A percentile compares a stretch with the other conserved stretches of the same genome.
Evolutionary conservation across 139 green algal genomes (phyloP).

Genomic region (Nannochloris sp.): DNA sequence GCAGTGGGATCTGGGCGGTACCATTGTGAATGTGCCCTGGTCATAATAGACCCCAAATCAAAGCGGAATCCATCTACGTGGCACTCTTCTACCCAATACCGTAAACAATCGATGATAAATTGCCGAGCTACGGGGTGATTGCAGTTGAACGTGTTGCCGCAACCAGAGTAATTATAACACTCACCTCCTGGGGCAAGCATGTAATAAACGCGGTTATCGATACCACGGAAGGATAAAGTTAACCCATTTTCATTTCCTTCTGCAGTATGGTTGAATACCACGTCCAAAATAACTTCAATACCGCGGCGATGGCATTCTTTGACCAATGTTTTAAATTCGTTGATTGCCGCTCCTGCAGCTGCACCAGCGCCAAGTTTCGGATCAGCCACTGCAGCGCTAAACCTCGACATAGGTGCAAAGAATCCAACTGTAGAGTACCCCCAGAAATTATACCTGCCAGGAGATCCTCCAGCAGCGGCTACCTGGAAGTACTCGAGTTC

Average conservation of each 20-base stretch:
- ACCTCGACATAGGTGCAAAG: constrained; percentile 91
- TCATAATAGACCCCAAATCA: constrained; percentile 95
- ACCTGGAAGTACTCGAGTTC: constrained; percentile 94
- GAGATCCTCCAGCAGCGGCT: background rate
- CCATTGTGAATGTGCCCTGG: constrained; percentile 75
- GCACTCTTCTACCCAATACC: constrained; percentile 88
- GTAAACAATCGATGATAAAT: constrained; percentile 93
- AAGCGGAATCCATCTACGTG: constrained; percentile 92
- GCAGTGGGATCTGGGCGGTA: constrained; percentile 32
- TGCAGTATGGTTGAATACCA: constrained; percentile 99
- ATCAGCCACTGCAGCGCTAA: constrained; percentile 36
- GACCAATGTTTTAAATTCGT: constrained; percentile 95
- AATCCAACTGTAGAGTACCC: constrained; percentile 95
- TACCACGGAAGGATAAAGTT: constrained; percentile 86
- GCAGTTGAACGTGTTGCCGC: constrained; percentile 99
- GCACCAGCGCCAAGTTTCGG: constrained; percentile 31
- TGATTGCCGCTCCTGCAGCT: constrained; percentile 32
- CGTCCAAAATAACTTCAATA: constrained; percentile 97
- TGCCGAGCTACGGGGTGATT: constrained; percentile 88
- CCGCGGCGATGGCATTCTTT: constrained; percentile 81
- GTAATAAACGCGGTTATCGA: constrained; percentile 98
- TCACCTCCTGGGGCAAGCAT: constrained; percentile 91
- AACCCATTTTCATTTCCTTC: constrained; percentile 91
- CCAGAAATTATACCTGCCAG: constrained; percentile 89
- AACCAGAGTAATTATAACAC: constrained; percentile 98